Evolutionary conservation across 23 red algal species (phyloP).

Genomic region (Rhodosorus marinus): DNA sequence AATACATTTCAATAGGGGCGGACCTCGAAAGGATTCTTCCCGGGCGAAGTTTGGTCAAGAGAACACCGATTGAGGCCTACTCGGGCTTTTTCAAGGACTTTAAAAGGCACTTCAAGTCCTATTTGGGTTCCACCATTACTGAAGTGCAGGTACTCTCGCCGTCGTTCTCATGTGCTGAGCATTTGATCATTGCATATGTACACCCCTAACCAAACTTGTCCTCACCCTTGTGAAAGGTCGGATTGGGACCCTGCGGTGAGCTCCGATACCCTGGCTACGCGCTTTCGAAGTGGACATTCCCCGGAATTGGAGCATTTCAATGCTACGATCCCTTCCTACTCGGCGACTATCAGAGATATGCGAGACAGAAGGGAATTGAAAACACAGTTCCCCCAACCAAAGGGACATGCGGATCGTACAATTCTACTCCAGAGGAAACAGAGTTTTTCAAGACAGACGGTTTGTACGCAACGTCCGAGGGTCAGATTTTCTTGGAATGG

Average conservation of each 20-base stretch:
- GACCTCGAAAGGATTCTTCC: slow-evolving; percentile 34
- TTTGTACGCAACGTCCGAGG: not conserved
- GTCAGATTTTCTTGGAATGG: slow-evolving; percentile 50
- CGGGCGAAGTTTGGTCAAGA: not conserved
- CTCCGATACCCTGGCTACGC: slow-evolving; percentile 68
- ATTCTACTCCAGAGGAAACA: slow-evolving; percentile 21
- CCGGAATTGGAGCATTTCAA: slow-evolving; percentile 70
- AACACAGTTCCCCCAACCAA: slow-evolving; percentile 1
- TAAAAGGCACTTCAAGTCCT: not conserved
- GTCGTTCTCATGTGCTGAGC: no score
- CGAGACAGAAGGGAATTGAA: slow-evolving; percentile 1
- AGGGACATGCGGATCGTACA: slow-evolving; percentile 60
- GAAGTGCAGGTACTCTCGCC: no score
- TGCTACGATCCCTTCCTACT: slow-evolving; percentile 35
- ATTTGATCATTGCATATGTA: no score
- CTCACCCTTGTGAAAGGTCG: no score
- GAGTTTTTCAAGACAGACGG: slow-evolving; percentile 23
- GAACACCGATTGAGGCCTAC: slow-evolving; percentile 58
- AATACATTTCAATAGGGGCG: slow-evolving; percentile 44
- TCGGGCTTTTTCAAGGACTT: slow-evolving; percentile 30
- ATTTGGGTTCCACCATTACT: slow-evolving; percentile 5
- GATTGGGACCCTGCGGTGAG: slow-evolving; percentile 66
- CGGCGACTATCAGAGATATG: not conserved
- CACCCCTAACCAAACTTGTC: no score
- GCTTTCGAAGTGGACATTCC: slow-evolving; percentile 39